Conservation (phyloP, 495 filamentous ascomycete genomes). For the Trichoderma reesei region DNA sequence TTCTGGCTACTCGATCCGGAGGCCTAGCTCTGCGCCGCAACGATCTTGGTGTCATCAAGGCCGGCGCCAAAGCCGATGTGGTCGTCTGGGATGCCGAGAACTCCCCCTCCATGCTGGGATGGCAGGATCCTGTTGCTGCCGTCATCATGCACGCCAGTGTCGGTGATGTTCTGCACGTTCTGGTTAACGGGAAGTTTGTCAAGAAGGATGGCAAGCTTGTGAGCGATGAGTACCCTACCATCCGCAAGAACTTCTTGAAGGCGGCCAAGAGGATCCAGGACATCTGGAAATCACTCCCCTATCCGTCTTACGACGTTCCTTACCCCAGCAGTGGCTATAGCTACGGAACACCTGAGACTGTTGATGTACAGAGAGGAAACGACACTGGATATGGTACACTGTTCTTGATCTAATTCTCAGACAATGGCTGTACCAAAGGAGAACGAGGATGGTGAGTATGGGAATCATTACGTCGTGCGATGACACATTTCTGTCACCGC, state of each 20-base stretch:
- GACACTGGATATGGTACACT: slow-evolving; percentile 12
- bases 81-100: slow-evolving; percentile 37
- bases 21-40: slow-evolving; percentile 33
- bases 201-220: slow-evolving; percentile 14
- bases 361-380: slow-evolving; percentile 12
- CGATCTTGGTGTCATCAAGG: slow-evolving; percentile 36
- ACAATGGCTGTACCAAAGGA: no score
- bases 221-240: slow-evolving; percentile 8
- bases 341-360: not conserved
- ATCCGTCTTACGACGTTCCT: not conserved
- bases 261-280: slow-evolving; percentile 16
- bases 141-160: slow-evolving; percentile 40
- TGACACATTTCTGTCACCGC: no score
- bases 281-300: slow-evolving; percentile 9
- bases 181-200: slow-evolving; percentile 16
- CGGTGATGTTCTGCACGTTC: slow-evolving; percentile 36
- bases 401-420: not conserved
- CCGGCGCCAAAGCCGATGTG: slow-evolving; percentile 40
- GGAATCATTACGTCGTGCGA: no score
- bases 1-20: slow-evolving; percentile 38
- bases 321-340: not conserved
- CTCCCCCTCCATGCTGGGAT: slow-evolving; percentile 36
- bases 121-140: slow-evolving; percentile 42
- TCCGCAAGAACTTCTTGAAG: slow-evolving; percentile 14
- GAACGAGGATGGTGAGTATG: no score